A percentile compares a stretch with the other conserved stretches of the same genome.
These are phyloP conservation scores for Trametes cingulata DNA, from an alignment of 768 basidiomycete genomes.

Conservation along the genomic window DNA sequence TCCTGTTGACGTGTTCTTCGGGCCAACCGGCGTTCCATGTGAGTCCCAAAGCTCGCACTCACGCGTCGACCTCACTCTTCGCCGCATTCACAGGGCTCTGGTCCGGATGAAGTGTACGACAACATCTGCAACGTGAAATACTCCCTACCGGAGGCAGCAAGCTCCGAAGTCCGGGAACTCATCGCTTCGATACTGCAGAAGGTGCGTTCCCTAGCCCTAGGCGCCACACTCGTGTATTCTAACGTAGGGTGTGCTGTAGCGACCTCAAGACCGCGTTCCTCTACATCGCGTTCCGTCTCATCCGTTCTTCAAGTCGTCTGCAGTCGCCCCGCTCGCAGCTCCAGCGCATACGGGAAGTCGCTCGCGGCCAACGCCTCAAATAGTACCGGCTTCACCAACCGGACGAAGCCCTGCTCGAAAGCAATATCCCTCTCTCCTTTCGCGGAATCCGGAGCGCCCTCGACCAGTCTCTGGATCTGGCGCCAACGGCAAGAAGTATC, in stretches of 20 bases:
- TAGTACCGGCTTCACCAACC: not conserved
- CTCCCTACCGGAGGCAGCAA: conserved; percentile 29
- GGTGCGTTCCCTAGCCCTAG: conserved; percentile 4
- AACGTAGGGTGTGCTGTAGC: conserved; percentile 9
- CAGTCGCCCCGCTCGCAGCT: conserved; percentile 13
- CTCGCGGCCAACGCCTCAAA: not conserved
- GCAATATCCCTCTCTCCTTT: conserved; percentile 12
- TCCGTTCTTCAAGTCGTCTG: conserved; percentile 34
- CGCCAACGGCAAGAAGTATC: not conserved
- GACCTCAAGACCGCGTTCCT: conserved; percentile 32
- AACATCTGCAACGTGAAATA: conserved; percentile 30
- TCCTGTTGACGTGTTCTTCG: conserved; percentile 40
- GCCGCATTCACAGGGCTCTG: conserved; percentile 21
- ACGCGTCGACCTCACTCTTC: not conserved
- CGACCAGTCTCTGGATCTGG: not conserved
- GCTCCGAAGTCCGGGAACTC: conserved; percentile 26
- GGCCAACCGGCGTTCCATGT: conserved; percentile 40
- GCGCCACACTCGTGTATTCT: not conserved
- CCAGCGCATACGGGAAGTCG: not conserved
- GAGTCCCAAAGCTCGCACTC: not conserved
- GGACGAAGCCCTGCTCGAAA: not conserved
- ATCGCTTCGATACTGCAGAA: conserved; percentile 27
- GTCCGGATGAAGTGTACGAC: conserved; percentile 24
- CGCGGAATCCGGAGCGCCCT: not conserved
- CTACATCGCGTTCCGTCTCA: conserved; percentile 31